phyloP scores from a whole-genome alignment of 73 alveolate genomes.

The Paramecium primaurelia region DNA sequence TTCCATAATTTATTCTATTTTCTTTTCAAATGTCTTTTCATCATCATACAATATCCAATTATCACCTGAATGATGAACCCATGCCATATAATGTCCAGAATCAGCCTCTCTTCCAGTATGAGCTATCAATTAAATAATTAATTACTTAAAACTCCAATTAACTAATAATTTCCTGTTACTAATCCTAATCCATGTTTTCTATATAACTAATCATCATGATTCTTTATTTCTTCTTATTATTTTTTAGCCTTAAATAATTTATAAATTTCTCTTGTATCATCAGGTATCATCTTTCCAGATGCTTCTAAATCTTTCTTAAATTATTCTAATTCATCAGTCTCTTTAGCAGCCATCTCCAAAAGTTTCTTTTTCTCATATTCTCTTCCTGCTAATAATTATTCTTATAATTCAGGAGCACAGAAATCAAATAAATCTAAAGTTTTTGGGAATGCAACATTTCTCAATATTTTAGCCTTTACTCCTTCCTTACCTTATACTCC shows the following conservation, averaged over 20 bases:
- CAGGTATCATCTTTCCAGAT: conserved; percentile 70
- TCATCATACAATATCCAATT: conserved; percentile 95
- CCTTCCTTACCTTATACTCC: conserved; percentile 90
- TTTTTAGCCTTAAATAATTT: conserved; percentile 67
- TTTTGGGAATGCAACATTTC: conserved; percentile 94
- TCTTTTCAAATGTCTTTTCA: conserved; percentile 83
- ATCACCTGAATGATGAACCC: conserved; percentile 93
- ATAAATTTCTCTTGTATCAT: conserved; percentile 67
- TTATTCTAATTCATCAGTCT: conserved; percentile 64
- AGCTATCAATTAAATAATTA: conserved; percentile 56
- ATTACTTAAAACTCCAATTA: conserved; percentile 84
- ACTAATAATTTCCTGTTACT: conserved; percentile 95
- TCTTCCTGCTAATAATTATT: conserved; percentile 88
- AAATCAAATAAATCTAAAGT: conserved; percentile 89
- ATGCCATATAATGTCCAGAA: conserved; percentile 98
- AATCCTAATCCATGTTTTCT: conserved; percentile 80
- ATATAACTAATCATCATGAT: conserved; percentile 72
- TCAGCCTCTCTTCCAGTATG: conserved; percentile 98
- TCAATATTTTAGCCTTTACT: conserved; percentile 91
- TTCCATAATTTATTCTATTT: conserved; percentile 88
- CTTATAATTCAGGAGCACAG: conserved; percentile 91
- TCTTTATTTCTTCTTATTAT: conserved; percentile 76
- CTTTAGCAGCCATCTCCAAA: conserved; percentile 63
- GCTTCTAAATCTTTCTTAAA: conserved; percentile 68
- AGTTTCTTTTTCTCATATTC: conserved; percentile 84